Percentiles rank a stretch among this genome's conserved stretches.
Evolutionary conservation across 2,329 filamentous ascomycete genomes (phyloP).

Genomic region (Epichloe festucae): DNA sequence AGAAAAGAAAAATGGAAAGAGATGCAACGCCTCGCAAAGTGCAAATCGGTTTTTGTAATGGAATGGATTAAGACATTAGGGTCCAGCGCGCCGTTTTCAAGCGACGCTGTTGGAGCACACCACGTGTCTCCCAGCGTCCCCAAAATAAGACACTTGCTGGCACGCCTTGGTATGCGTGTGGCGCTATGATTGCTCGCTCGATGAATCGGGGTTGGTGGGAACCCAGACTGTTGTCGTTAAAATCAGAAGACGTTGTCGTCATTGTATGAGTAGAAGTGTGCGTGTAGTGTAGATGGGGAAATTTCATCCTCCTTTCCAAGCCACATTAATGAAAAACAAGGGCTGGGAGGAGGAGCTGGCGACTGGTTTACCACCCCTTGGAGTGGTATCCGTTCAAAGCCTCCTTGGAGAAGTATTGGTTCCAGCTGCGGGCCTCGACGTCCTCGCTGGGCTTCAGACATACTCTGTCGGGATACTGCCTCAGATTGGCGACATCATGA

Average conservation of each 20-base stretch:
- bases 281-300: no score
- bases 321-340: neutral
- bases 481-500: conserved; percentile 78
- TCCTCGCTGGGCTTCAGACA: conserved; percentile 47
- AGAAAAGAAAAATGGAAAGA: neutral
- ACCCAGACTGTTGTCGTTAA: neutral
- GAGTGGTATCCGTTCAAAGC: conserved; percentile 39
- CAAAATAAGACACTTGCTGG: no score
- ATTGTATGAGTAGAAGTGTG: no score
- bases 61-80: conserved; percentile 8
- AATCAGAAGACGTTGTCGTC: no score
- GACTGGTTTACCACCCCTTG: conserved; percentile 26
- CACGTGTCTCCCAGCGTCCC: no score
- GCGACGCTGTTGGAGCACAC: no score
- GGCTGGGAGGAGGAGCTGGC: neutral
- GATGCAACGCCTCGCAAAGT: conserved; percentile 9
- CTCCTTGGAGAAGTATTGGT: conserved; percentile 74
- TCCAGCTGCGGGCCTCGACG: conserved; percentile 62
- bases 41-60: conserved; percentile 3
- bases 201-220: no score
- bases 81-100: neutral
- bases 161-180: no score
- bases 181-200: no score
- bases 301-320: no score
- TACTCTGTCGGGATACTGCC: conserved; percentile 60